Evolutionary conservation across 1,284 basidiomycete species (phyloP).

Genomic region (Pyrrhoderma lamaoense): DNA sequence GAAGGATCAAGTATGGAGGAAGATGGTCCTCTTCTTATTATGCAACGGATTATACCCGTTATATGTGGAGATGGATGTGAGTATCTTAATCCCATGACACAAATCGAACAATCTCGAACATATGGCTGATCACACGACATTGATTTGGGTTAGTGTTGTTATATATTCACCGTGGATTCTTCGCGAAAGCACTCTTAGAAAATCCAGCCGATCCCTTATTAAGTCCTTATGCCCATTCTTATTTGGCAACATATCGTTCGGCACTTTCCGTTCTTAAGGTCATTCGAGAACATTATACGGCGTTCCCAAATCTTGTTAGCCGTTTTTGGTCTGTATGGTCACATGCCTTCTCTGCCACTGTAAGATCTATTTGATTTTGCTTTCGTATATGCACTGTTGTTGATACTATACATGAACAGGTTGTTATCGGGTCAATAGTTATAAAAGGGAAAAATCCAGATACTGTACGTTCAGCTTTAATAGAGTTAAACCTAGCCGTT

Average conservation of each 20-base stretch:
- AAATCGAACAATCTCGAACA: background rate
- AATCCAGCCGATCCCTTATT: constrained; percentile 21
- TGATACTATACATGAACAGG: constrained; percentile 11
- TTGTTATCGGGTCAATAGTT: constrained; percentile 23
- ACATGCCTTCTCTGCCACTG: constrained; percentile 23
- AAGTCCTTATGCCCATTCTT: constrained; percentile 22
- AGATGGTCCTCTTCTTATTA: constrained; percentile 17
- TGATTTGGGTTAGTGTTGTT: constrained; percentile 17
- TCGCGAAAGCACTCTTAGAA: constrained; percentile 22
- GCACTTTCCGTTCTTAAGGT: constrained; percentile 20
- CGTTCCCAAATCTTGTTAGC: constrained; percentile 19
- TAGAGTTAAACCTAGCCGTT: constrained; percentile 21
- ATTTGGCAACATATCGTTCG: constrained; percentile 22
- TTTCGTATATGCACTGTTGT: background rate
- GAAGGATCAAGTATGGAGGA: constrained; percentile 14
- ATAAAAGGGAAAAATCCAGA: constrained; percentile 18
- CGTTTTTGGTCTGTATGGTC: constrained; percentile 24
- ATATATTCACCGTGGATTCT: constrained; percentile 23
- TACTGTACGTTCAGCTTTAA: constrained; percentile 19
- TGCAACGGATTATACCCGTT: constrained; percentile 15
- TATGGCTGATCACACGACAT: too few relatives aligned
- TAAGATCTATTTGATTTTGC: constrained; percentile 11
- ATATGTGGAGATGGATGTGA: constrained; percentile 15
- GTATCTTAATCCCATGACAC: background rate
- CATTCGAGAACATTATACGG: constrained; percentile 18